Evolutionary conservation across 176 grass and related monocot genomes (phyloP).

Genomic region (Zea mays): DNA sequence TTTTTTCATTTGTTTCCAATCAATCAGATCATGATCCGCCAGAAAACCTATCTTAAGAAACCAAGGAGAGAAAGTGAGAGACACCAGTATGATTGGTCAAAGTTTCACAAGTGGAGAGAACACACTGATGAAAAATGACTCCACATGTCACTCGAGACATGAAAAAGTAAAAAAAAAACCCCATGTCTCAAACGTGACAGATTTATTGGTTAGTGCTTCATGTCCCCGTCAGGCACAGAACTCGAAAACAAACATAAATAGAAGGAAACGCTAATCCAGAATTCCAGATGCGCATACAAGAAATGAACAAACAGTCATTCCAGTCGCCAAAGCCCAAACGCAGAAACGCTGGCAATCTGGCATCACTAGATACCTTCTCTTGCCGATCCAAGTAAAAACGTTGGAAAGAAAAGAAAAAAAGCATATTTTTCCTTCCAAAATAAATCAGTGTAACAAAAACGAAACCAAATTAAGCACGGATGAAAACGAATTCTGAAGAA

Average conservation of each 20-base stretch:
- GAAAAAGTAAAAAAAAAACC: neutral
- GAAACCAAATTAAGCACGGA: too few relatives aligned
- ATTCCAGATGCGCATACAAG: neutral
- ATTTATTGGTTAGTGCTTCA: neutral
- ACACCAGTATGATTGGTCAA: constrained; percentile 8
- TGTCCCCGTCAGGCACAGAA: neutral
- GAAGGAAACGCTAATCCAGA: neutral
- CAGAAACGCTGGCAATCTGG: too few relatives aligned
- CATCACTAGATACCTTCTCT: too few relatives aligned
- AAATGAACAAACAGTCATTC: too few relatives aligned
- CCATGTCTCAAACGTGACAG: neutral
- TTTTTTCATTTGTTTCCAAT: neutral
- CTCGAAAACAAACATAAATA: neutral
- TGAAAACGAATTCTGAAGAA: too few relatives aligned
- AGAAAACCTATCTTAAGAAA: too few relatives aligned
- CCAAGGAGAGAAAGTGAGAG: too few relatives aligned
- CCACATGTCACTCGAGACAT: neutral
- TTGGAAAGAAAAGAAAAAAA: too few relatives aligned
- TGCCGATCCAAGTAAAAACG: too few relatives aligned
- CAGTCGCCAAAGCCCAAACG: too few relatives aligned
- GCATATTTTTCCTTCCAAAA: too few relatives aligned
- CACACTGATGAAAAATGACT: neutral
- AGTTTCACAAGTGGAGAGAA: neutral
- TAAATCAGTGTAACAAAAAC: too few relatives aligned
- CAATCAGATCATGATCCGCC: neutral